phyloP scores from a whole-genome alignment of 1,139 yeast genomes.

The Pichia sp. region DNA sequence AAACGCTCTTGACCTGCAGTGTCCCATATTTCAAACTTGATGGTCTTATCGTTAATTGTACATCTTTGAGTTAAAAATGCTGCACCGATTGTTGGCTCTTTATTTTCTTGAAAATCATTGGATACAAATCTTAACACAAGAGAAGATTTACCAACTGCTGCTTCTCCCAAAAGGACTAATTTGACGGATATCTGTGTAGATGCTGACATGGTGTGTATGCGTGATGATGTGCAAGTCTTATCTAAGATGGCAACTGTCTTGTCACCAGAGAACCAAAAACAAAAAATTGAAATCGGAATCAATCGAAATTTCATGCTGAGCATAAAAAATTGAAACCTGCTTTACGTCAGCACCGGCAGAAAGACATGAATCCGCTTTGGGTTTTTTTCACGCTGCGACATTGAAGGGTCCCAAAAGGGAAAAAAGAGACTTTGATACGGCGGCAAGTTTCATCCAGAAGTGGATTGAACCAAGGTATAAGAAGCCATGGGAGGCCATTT shows the following conservation, averaged over 20 bases:
- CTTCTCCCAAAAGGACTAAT: constrained; percentile 88
- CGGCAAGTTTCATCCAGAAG: not conserved
- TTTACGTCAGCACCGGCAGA: not conserved
- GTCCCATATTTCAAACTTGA: constrained; percentile 97
- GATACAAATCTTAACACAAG: constrained; percentile 88
- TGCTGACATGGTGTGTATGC: constrained; percentile 5
- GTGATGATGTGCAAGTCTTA: not conserved
- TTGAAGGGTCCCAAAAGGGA: not conserved
- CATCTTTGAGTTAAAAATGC: constrained; percentile 95
- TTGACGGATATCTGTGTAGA: constrained; percentile 59
- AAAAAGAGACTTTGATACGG: not conserved
- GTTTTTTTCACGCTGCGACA: not conserved
- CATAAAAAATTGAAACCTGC: not conserved
- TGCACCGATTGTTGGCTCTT: constrained; percentile 97
- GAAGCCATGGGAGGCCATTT: too few species aligned
- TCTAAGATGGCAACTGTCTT: not conserved
- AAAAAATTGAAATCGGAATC: not conserved
- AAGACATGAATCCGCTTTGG: not conserved
- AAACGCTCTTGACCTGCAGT: constrained; percentile 98
- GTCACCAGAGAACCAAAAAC: not conserved
- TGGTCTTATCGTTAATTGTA: constrained; percentile 80
- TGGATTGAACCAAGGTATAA: not conserved
- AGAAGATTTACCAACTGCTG: constrained; percentile 96
- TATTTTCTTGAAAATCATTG: constrained; percentile 94
- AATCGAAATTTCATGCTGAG: not conserved